Base-by-base conservation (phyloP, 306 rosid species). In the Potentilla sterilis region DNA sequence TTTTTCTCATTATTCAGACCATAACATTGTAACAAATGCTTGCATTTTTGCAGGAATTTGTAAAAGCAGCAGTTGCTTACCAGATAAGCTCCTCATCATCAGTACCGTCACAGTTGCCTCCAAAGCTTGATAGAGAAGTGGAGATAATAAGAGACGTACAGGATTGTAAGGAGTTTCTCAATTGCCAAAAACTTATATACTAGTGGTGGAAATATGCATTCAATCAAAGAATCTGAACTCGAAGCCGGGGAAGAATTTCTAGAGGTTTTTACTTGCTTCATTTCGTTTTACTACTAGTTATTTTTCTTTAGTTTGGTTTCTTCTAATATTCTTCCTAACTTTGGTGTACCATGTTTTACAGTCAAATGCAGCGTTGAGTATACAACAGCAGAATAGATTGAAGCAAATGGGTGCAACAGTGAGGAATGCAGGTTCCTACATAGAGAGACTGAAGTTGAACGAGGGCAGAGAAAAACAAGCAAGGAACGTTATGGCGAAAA, bases 341-440 rank as follows among this genome's bases (percentile, higher is more conserved):
- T 2, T 52, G 28, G 4, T 47, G 4, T 41, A 38, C 42, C 32
- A 21, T 6, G 34, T 58, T 15, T 67, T 83, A 86, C 89, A 94
- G 98, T 88, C 97, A 41, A 93, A 94, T 83, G 91, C 89, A 43
- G 96, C 91, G 4, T 73, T 94, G 85, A 94, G 91, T 63, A 79
- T 81, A 70, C 96, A 89, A n/a, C 97, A 93, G 82, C 93, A 92
- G 77, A 90, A 87, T 0, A 88, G 97, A 80, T 35, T 94, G 46
- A 94, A 92, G 89, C 96, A 91, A 81, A 90, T 94, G 96, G 98
- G 98, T 4, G 98, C 98, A 85, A 94, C 98, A 44, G 96, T 94
- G 34, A 94, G 97, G 78, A 92, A 91, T 83, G 89, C 83, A 44
- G 89, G 93, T 2, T 90, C 93, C 13, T 94, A 91, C 81, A 80